phyloP scores from a whole-genome alignment of 2,329 filamentous ascomycete species.

The Fusarium aywerte region DNA sequence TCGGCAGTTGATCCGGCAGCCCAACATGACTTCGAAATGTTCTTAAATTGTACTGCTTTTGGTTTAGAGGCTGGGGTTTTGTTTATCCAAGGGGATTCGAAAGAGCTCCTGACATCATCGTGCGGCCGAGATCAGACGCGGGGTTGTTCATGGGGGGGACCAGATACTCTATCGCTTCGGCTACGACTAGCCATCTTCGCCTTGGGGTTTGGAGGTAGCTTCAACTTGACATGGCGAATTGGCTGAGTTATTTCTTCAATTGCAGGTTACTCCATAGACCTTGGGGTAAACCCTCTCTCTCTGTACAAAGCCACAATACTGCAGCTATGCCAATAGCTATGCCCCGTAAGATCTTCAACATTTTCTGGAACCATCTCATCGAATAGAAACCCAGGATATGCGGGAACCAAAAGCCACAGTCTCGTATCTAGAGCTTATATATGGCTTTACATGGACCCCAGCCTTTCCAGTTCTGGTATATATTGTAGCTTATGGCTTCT shows the following conservation, averaged over 20 bases:
- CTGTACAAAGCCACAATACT: too few species aligned
- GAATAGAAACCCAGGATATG: too few species aligned
- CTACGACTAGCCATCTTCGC: background rate
- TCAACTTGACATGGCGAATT: background rate
- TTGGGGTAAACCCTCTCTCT: too few species aligned
- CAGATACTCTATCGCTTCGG: background rate
- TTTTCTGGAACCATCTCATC: too few species aligned
- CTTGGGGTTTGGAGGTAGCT: background rate
- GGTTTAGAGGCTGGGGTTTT: background rate
- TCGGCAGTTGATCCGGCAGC: conserved; percentile 31
- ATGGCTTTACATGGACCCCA: fast-evolving
- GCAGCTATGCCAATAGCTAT: too few species aligned
- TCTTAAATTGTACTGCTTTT: background rate
- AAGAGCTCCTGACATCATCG: background rate
- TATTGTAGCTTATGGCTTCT: background rate
- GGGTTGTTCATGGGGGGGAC: background rate
- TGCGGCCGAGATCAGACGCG: background rate
- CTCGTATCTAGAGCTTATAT: background rate
- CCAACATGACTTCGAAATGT: background rate
- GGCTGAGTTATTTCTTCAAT: background rate
- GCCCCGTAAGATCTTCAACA: too few species aligned
- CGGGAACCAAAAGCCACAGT: background rate
- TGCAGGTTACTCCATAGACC: background rate
- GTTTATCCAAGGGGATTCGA: background rate
- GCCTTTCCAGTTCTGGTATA: background rate